Base-by-base conservation (phyloP, 805 yeast species). In the Metschnikowia similis region DNA sequence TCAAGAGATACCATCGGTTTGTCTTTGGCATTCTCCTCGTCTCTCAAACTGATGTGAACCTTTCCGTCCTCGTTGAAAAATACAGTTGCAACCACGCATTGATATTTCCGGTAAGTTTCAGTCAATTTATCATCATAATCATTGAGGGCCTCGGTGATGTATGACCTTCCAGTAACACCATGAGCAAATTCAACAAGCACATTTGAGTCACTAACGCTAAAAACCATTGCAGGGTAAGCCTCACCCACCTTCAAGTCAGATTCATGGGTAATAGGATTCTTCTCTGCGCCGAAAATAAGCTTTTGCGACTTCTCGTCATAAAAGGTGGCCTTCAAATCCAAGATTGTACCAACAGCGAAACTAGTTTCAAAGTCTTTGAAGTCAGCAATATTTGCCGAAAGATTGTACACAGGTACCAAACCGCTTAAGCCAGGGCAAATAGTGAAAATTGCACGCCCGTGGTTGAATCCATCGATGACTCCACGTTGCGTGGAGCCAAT, bases 61-160 rank as follows among this genome's bases (percentile, higher is more conserved):
- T 79, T 84, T 13, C 73, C 72, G 13, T 53, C 47, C 55, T 82
- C 85, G 47, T 80, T 63, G 17, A 71, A 76, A 60, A 60, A 58
- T 26, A 86, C 78, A 7, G 80, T 77, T 29, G 88, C 88, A 35
- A 82, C 65, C 45, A 82, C 79, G 38, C 80, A 74, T 52, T 79
- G 81, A 54, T 83, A 82, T 4, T 70, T 66, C 4, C 72, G 63
- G 62, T 69, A 85, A 5, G 72, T 73, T 11, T 74, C 78, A 32
- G 74, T 75, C 44, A 86, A 66, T 42, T 77, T 73, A 36, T 75
- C 68, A 34, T 82, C 72, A 63, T 80, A 88, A 62, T 85, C 85
- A 60, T 84, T 80, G 56, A 87, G 71, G 6, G 95, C 89, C 64
- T 89, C 96, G 2, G 94, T 83, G 46, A 85, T 79, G 61, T 77